These are phyloP conservation scores for Escovopsis weberi DNA, from an alignment of 2,329 filamentous ascomycete species.

Conservation along the genomic window DNA sequence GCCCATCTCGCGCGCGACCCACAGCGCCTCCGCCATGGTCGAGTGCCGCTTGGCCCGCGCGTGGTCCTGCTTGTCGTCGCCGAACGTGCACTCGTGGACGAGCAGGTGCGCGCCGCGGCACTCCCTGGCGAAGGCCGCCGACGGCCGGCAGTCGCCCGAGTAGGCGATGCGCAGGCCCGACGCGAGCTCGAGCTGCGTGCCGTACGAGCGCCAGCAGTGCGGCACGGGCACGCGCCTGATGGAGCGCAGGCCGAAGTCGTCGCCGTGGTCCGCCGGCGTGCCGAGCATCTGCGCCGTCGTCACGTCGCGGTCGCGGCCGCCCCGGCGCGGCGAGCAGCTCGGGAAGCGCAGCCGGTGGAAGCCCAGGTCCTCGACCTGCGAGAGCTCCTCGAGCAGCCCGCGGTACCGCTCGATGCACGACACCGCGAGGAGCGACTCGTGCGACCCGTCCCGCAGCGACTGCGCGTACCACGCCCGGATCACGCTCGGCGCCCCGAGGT, in stretches of 20 bases:
- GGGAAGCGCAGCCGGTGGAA: slow-evolving; percentile 35
- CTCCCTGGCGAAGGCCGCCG: slow-evolving; percentile 49
- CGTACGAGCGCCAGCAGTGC: slow-evolving; percentile 71
- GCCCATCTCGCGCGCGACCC: slow-evolving; percentile 61
- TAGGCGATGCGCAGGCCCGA: slow-evolving; percentile 78
- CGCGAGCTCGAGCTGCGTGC: slow-evolving; percentile 62
- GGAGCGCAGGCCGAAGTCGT: slow-evolving; percentile 45
- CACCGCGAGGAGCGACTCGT: slow-evolving; percentile 46
- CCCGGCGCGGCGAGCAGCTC: slow-evolving; percentile 9
- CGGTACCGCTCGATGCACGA: slow-evolving; percentile 60
- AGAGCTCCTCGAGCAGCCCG: slow-evolving; percentile 65
- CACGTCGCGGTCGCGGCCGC: slow-evolving; percentile 13
- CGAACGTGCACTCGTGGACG: slow-evolving; percentile 93
- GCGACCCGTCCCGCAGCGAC: slow-evolving; percentile 21
- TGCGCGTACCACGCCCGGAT: slow-evolving; percentile 65
- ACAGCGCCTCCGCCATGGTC: slow-evolving; percentile 75
- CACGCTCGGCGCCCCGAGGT: slow-evolving; percentile 71
- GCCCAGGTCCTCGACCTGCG: slow-evolving; percentile 62
- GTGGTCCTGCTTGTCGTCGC: slow-evolving; percentile 66
- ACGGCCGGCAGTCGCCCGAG: slow-evolving; percentile 86
- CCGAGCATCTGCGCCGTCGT: slow-evolving; percentile 22
- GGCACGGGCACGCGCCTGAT: slow-evolving; percentile 54
- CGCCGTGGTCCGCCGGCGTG: slow-evolving; percentile 13
- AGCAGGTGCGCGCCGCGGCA: slow-evolving; percentile 67
- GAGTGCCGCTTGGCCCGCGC: slow-evolving; percentile 81